Base-by-base conservation (phyloP, 805 yeast genomes). In the Hanseniaspora mollemarum region DNA sequence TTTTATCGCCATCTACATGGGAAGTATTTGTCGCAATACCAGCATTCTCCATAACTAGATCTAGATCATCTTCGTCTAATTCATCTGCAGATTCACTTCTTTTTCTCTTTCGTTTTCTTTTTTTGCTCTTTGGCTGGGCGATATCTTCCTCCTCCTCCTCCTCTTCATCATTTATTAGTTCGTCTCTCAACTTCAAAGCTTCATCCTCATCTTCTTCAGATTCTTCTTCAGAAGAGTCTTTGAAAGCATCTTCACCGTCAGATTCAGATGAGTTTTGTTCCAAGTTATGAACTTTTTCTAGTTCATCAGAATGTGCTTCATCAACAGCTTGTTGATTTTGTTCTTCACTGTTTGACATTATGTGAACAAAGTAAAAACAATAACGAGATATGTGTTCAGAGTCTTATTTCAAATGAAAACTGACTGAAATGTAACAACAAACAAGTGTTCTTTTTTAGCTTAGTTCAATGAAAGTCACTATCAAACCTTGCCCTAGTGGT, bases 11-110 rank as follows among this genome's bases (percentile, higher is more conserved):
- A 28, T 44, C 52, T 57, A 78, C 76, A 26, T 73, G 65, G 29
- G 66, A 62, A 39, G 70, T 66, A 9, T 65, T 28, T 19, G 80
- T 76, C 33, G 70, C 68, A n/a, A 77, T 81, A 35, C 96, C 96
- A 0, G 92, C 77, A 63, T 87, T 88, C 67, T 88, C 97, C 76
- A 87, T 75, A 52, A 92, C 72, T 41, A 92, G 74, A 57, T 90
- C 97, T 59, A 92, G 74, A 65, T 92, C 98, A 67, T 92, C 98
- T 65, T 90, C 96, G 61, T 92, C 96, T 48, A 92, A 72, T 56
- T 80, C 87, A 56, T 75, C 83, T 42, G 75, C 75, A 38, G 73
- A 76, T 8, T 71, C 71, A 56, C 64, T 72, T 63, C 61, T 70
- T 63, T 61, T 71, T 63, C 66, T 70, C 67, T 63, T 69, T 66